Percentiles rank a stretch among this genome's conserved stretches.
These are phyloP conservation scores for Phytopythium kandeliae DNA, from an alignment of 352 stramenopile genomes.

Conservation along the genomic window DNA sequence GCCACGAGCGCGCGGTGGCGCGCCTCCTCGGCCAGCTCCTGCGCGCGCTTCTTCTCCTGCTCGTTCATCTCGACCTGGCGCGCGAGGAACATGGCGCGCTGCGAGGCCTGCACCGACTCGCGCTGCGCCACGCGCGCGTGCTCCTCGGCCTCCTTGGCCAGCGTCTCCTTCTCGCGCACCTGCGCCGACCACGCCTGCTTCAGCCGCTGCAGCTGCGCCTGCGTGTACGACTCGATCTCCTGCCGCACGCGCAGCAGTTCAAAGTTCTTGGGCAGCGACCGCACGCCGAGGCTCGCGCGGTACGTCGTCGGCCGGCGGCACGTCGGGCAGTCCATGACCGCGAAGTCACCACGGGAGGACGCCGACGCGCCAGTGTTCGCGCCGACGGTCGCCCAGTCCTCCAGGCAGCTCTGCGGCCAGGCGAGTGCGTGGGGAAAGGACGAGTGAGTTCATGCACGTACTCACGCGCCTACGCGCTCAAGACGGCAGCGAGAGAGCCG, in stretches of 20 bases:
- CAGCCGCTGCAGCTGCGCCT: conserved; percentile 41
- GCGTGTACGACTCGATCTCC: conserved; percentile 71
- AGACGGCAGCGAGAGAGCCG: conserved; percentile 1
- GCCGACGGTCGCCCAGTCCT: conserved; percentile 47
- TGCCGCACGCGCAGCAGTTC: conserved; percentile 80
- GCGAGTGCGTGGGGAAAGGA: no score
- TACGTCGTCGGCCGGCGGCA: conserved; percentile 56
- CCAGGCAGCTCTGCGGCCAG: conserved; percentile 46
- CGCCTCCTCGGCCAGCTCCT: conserved; percentile 66
- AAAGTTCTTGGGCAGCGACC: conserved; percentile 80
- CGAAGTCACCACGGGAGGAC: conserved; percentile 14
- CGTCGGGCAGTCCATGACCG: conserved; percentile 63
- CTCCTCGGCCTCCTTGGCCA: conserved; percentile 64
- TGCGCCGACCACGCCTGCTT: conserved; percentile 52
- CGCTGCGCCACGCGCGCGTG: conserved; percentile 63
- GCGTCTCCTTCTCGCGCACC: conserved; percentile 66
- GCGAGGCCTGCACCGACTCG: conserved; percentile 67
- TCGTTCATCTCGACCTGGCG: conserved; percentile 83
- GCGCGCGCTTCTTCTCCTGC: conserved; percentile 67
- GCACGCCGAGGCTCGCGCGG: conserved; percentile 28
- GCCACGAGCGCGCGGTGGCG: conserved; percentile 46
- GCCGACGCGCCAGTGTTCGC: conserved; percentile 14
- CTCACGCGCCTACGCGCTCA: no score
- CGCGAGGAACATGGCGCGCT: conserved; percentile 56
- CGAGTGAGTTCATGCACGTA: no score